Percentiles rank a stretch among this genome's conserved stretches.
phyloP scores from a whole-genome alignment of 768 basidiomycete species.

The Cystobasidiopsis lactophilus region DNA sequence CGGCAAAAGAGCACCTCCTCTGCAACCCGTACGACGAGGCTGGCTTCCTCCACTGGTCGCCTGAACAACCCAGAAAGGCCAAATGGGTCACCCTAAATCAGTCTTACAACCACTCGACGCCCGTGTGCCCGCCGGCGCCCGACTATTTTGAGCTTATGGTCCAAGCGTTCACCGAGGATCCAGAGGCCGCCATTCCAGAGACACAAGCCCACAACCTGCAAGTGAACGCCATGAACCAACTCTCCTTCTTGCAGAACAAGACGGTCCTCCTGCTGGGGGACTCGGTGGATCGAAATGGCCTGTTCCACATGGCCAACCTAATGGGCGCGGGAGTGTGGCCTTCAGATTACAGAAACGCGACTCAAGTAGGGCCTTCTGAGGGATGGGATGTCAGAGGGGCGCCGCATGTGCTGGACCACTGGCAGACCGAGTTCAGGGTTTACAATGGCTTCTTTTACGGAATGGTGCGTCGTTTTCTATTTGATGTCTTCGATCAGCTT shows the following conservation, averaged over 20 bases:
- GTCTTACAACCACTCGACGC: no score
- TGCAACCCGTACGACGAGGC: slow-evolving; percentile 16
- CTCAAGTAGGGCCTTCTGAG: background rate
- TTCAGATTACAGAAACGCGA: background rate
- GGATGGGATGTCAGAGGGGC: slow-evolving; percentile 16
- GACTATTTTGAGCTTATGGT: slow-evolving; percentile 11
- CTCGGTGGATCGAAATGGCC: slow-evolving; percentile 17
- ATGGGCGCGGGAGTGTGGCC: background rate
- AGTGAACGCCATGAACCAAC: background rate
- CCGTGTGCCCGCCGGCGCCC: slow-evolving; percentile 17
- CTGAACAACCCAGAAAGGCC: slow-evolving; percentile 1
- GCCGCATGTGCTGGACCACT: slow-evolving; percentile 16
- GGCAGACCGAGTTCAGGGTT: slow-evolving; percentile 10
- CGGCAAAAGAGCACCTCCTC: no score
- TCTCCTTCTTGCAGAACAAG: slow-evolving; percentile 12
- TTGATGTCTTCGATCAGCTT: no score
- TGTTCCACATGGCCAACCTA: slow-evolving; percentile 1
- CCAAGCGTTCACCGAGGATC: slow-evolving; percentile 3
- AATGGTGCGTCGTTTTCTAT: slow-evolving; percentile 9
- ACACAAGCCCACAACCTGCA: background rate
- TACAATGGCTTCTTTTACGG: slow-evolving; percentile 20
- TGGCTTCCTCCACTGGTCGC: slow-evolving; percentile 14
- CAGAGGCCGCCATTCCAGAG: background rate
- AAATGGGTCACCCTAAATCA: slow-evolving; percentile 14
- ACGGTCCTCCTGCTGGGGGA: slow-evolving; percentile 20